phyloP scores from a whole-genome alignment of 305 asterid species.

The Plantago coronopus region DNA sequence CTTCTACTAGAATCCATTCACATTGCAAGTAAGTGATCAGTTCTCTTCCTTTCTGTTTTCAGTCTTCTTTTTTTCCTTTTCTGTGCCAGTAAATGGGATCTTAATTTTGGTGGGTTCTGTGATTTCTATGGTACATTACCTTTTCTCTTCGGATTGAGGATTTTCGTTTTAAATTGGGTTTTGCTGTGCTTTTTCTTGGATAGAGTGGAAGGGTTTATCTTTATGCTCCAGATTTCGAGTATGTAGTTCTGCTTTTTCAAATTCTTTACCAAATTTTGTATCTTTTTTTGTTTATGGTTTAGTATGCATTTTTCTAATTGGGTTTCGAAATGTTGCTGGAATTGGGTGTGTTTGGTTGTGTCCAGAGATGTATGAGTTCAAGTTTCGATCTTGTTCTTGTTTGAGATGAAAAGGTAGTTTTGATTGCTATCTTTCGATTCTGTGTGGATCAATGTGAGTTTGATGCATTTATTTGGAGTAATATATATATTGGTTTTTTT shows the following conservation, averaged over 20 bases:
- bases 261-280: background rate
- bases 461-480: no score
- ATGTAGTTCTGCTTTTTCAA: background rate
- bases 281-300: no score
- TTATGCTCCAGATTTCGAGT: slow-evolving; percentile 1
- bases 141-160: slow-evolving; percentile 1
- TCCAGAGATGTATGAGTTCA: no score
- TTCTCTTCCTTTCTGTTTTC: background rate
- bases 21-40: background rate
- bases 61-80: background rate
- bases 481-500: no score
- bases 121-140: slow-evolving; percentile 26
- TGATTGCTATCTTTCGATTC: no score
- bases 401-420: no score
- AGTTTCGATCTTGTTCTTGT: no score
- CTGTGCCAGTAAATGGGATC: slow-evolving; percentile 10
- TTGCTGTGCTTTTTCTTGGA: slow-evolving; percentile 6
- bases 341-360: no score
- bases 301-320: no score
- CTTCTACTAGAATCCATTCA: background rate
- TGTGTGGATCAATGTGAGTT: no score
- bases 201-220: slow-evolving; percentile 10
- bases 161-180: background rate
- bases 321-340: no score
- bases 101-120: slow-evolving; percentile 23